Evolutionary conservation across 768 basidiomycete species (phyloP).

Genomic region (Serendipita indica): DNA sequence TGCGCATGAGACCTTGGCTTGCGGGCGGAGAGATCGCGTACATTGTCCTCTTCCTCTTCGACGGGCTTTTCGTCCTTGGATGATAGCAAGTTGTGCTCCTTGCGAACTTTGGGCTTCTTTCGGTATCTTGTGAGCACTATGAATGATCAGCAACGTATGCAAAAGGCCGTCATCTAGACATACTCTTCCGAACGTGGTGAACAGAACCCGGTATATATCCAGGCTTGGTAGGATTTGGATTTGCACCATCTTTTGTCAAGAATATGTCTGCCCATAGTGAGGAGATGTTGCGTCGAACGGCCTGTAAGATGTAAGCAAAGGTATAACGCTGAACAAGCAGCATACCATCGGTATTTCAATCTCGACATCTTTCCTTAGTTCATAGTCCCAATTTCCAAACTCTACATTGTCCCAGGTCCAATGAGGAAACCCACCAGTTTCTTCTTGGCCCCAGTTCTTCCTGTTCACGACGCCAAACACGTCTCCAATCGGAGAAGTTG

Average conservation of each 20-base stretch:
- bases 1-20: background rate
- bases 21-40: constrained; percentile 22
- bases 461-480: constrained; percentile 35
- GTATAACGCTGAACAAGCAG: background rate
- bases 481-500: constrained; percentile 47
- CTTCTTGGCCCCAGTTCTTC: constrained; percentile 36
- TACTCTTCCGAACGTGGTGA: constrained; percentile 63
- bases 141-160: background rate
- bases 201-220: constrained; percentile 41
- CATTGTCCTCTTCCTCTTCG: constrained; percentile 32
- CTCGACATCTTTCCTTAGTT: constrained; percentile 38
- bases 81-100: constrained; percentile 65
- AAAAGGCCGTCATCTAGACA: constrained; percentile 19
- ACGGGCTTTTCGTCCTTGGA: constrained; percentile 17
- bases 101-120: constrained; percentile 53
- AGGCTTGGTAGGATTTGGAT: constrained; percentile 44
- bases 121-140: constrained; percentile 86
- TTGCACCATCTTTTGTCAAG: constrained; percentile 47
- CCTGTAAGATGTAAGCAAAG: constrained; percentile 26
- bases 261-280: constrained; percentile 69
- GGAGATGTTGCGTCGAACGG: constrained; percentile 61
- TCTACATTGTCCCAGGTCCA: constrained; percentile 64
- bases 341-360: constrained; percentile 56
- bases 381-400: constrained; percentile 61
- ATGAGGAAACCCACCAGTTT: constrained; percentile 37